Conservation (phyloP, 805 yeast genomes). For the Candida sithepensis region DNA sequence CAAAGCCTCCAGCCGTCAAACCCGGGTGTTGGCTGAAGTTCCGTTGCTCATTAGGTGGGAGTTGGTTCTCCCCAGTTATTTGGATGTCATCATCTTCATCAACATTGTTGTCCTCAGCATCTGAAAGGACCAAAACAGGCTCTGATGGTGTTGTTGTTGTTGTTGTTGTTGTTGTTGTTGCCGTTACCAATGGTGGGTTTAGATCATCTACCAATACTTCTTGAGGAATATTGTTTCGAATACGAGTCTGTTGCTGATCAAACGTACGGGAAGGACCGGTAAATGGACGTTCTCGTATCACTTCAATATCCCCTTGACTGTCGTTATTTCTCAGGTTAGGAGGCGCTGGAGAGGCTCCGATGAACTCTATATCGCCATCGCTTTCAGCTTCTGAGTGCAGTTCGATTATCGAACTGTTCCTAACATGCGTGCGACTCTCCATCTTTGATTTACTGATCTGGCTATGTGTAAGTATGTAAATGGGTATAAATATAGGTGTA, state of each 20-base stretch:
- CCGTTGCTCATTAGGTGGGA: constrained; percentile 8
- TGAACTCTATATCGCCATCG: constrained; percentile 2
- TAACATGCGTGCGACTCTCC: not conserved
- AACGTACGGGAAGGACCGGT: not conserved
- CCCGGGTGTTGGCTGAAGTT: constrained; percentile 2
- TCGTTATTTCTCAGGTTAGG: not conserved
- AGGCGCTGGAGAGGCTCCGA: not conserved
- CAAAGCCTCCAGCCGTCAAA: constrained; percentile 9
- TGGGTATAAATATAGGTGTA: not conserved
- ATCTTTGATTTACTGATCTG: too few species aligned
- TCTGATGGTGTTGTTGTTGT: not conserved
- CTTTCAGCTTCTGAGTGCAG: constrained; percentile 15
- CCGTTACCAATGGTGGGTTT: too few species aligned
- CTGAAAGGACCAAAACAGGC: constrained; percentile 21
- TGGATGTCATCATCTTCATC: constrained; percentile 22
- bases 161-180: too few species aligned
- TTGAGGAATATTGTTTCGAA: not conserved
- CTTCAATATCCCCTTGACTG: not conserved
- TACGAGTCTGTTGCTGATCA: constrained; percentile 2
- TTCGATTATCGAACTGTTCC: constrained; percentile 14
- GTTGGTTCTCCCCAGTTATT: constrained; percentile 20
- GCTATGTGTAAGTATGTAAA: not conserved
- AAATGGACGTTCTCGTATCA: not conserved
- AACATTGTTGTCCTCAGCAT: constrained; percentile 5
- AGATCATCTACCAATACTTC: not conserved